phyloP scores from a whole-genome alignment of 768 basidiomycete genomes.

The Auricularia auricula-judae region DNA sequence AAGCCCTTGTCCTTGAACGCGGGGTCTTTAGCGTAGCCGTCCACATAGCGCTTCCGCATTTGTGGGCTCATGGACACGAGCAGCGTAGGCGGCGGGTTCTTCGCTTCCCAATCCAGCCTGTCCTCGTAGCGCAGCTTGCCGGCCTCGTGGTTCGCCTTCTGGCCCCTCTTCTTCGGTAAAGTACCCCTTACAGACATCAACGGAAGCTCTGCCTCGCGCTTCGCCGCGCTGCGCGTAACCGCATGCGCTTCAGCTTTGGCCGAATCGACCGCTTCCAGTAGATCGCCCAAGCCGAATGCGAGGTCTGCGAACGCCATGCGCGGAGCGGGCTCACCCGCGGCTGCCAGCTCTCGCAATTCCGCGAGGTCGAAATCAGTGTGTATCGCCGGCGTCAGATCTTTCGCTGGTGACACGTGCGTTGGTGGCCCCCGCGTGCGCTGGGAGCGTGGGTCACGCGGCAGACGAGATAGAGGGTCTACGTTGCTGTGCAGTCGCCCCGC shows the following conservation, averaged over 20 bases:
- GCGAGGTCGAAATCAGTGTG: not conserved
- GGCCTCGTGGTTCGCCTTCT: no score
- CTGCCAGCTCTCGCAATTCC: not conserved
- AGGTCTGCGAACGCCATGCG: not conserved
- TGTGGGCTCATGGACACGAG: not conserved
- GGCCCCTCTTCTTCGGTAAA: no score
- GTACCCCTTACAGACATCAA: not conserved
- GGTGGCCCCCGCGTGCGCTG: not conserved
- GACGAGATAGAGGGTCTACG: constrained; percentile 7
- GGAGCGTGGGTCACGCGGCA: not conserved
- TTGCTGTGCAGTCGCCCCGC: constrained; percentile 10
- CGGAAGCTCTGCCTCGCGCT: not conserved
- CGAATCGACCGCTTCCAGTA: not conserved
- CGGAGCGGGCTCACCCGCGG: not conserved
- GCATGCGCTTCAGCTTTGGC: not conserved
- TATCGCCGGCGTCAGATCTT: not conserved
- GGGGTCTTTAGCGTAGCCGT: constrained; percentile 1
- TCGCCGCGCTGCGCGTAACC: not conserved
- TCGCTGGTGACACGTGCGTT: not conserved
- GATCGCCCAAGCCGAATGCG: not conserved
- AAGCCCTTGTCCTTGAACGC: constrained; percentile 2
- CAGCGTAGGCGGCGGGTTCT: not conserved
- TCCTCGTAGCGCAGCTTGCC: not conserved
- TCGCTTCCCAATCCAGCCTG: not conserved
- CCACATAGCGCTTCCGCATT: not conserved